These are phyloP conservation scores for Apiospora hydei DNA, from an alignment of 2,329 filamentous ascomycete species.

Conservation along the genomic window DNA sequence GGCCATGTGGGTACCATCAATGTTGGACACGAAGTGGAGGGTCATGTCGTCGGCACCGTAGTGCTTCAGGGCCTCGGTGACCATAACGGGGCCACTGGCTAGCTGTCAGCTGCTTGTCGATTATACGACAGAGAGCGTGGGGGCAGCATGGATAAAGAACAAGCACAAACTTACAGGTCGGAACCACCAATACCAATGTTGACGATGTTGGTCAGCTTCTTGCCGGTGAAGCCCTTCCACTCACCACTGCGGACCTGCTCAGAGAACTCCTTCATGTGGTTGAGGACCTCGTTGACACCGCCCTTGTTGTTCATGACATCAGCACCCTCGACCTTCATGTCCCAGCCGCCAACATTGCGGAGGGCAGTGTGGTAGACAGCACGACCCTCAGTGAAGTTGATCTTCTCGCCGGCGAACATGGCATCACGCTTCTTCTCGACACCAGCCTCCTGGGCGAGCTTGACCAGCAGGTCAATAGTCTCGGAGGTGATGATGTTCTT, in stretches of 20 bases:
- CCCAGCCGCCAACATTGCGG: slow-evolving; percentile 86
- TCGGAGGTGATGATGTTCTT: slow-evolving; percentile 98
- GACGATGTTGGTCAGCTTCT: slow-evolving; percentile 95
- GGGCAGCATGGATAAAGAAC: neutral
- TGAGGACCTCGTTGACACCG: slow-evolving; percentile 86
- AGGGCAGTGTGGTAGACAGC: slow-evolving; percentile 96
- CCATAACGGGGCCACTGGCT: slow-evolving; percentile 92
- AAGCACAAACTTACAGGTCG: slow-evolving; percentile 78
- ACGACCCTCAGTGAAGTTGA: slow-evolving; percentile 98
- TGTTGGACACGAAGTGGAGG: slow-evolving; percentile 99
- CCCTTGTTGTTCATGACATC: slow-evolving; percentile 91
- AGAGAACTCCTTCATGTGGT: slow-evolving; percentile 98
- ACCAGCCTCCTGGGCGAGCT: slow-evolving; percentile 90
- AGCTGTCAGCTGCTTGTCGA: slow-evolving; percentile 34
- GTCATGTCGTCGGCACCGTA: slow-evolving; percentile 88
- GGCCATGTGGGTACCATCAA: slow-evolving; percentile 96
- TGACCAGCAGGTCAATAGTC: slow-evolving; percentile 83
- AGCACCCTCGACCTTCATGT: slow-evolving; percentile 84
- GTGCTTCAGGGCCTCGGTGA: slow-evolving; percentile 94
- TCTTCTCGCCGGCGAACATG: slow-evolving; percentile 98
- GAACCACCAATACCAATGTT: slow-evolving; percentile 99
- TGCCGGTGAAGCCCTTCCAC: slow-evolving; percentile 97
- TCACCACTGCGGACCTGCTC: slow-evolving; percentile 92
- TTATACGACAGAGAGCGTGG: neutral
- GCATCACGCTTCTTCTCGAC: slow-evolving; percentile 93